These are phyloP conservation scores for Trebouxia sp. DNA, from an alignment of 139 green algal genomes.

Conservation along the genomic window DNA sequence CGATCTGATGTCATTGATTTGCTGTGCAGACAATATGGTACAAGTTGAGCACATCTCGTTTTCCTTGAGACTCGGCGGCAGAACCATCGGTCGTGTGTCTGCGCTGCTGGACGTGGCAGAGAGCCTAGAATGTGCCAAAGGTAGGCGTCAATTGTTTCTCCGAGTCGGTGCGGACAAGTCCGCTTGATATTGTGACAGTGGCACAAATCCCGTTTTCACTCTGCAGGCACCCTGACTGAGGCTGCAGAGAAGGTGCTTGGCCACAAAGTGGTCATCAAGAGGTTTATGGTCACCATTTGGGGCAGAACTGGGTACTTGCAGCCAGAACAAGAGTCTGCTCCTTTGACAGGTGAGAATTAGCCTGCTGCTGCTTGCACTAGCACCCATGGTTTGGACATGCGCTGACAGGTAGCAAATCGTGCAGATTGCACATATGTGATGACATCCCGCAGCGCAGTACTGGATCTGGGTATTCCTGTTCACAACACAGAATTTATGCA, in stretches of 20 bases:
- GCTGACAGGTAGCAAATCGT: neutral
- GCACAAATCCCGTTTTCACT: no score
- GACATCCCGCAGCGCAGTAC: neutral
- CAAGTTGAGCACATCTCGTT: neutral
- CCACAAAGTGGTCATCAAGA: conserved; percentile 18
- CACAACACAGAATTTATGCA: neutral
- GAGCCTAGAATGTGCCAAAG: conserved; percentile 1
- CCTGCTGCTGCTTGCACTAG: neutral
- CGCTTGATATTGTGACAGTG: no score
- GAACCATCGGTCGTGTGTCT: neutral
- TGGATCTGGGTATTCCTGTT: neutral
- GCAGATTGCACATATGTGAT: neutral
- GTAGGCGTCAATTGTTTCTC: neutral
- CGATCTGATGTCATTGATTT: neutral
- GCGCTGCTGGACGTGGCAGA: neutral
- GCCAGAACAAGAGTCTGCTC: neutral
- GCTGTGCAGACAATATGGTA: neutral
- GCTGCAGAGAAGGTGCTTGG: neutral
- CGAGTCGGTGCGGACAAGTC: neutral
- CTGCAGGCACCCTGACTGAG: conserved; percentile 10
- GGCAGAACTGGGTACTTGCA: neutral
- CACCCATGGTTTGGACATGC: neutral
- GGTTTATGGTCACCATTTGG: conserved; percentile 4
- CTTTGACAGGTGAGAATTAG: neutral
- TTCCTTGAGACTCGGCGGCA: neutral